Evolutionary conservation across 1,284 basidiomycete species (phyloP).

Genomic region (Caloboletus firmus): DNA sequence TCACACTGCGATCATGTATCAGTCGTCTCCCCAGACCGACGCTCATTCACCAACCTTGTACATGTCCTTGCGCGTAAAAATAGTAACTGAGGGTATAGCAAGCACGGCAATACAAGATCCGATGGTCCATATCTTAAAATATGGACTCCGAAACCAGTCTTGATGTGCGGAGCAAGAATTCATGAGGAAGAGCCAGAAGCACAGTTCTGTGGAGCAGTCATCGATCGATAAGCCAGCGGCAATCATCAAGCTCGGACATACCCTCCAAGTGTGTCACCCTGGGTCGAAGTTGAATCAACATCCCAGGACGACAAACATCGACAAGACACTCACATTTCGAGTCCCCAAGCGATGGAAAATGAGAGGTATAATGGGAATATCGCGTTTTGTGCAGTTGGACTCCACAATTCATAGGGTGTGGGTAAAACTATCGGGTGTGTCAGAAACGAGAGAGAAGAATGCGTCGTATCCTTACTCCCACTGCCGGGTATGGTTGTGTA

Average conservation of each 20-base stretch:
- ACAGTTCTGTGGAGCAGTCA: conserved; percentile 54
- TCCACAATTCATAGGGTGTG: conserved; percentile 62
- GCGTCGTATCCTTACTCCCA: conserved; percentile 49
- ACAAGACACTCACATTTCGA: conserved; percentile 61
- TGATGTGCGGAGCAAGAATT: conserved; percentile 58
- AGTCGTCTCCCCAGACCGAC: neutral
- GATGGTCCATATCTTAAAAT: conserved; percentile 68
- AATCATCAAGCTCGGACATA: conserved; percentile 23
- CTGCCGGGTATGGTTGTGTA: conserved; percentile 44
- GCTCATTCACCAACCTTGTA: conserved; percentile 47
- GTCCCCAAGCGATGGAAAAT: conserved; percentile 63
- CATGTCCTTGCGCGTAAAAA: conserved; percentile 56
- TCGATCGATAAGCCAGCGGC: conserved; percentile 9
- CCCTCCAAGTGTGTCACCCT: conserved; percentile 80
- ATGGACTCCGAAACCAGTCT: conserved; percentile 73
- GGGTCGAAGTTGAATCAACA: neutral
- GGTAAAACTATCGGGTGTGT: conserved; percentile 53
- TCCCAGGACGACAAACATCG: neutral
- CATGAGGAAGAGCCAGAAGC: conserved; percentile 79
- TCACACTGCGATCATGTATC: conserved; percentile 50
- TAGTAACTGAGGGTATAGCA: conserved; percentile 68
- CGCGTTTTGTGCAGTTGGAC: conserved; percentile 40
- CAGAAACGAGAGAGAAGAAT: neutral
- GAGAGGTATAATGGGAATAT: conserved; percentile 63
- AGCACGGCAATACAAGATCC: conserved; percentile 61